Evolutionary conservation across 768 basidiomycete genomes (phyloP).

Genomic region (Clathrus columnatus): DNA sequence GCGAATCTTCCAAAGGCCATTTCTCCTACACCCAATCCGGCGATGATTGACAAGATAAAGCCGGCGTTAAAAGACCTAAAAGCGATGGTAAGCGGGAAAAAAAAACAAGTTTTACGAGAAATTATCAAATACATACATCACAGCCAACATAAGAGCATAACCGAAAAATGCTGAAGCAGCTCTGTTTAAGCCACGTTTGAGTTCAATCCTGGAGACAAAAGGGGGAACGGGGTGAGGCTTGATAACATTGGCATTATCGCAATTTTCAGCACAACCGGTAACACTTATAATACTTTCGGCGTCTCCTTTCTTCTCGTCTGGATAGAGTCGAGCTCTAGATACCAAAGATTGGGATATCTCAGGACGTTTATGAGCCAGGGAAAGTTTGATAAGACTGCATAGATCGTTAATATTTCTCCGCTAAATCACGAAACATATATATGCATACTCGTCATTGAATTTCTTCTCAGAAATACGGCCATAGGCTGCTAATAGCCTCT

Average conservation of each 20-base stretch:
- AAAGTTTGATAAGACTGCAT: background rate
- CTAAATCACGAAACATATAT: background rate
- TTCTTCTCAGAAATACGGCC: background rate
- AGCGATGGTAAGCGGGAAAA: conserved; percentile 11
- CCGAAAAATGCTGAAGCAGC: conserved; percentile 50
- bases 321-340: background rate
- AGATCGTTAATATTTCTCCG: background rate
- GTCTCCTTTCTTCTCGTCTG: background rate
- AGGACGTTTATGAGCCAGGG: background rate
- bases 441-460: background rate
- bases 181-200: conserved; percentile 59
- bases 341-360: background rate
- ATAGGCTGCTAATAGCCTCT: background rate
- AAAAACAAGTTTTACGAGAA: background rate
- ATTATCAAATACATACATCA: conserved; percentile 48
- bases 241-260: background rate
- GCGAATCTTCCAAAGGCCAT: conserved; percentile 51
- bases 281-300: background rate
- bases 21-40: conserved; percentile 70
- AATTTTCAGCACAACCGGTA: background rate
- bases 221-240: conserved; percentile 40
- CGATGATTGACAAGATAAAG: conserved; percentile 62
- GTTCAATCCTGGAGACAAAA: conserved; percentile 58
- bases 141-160: conserved; percentile 71
- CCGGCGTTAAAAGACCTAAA: conserved; percentile 75